Conservation (phyloP, 139 green algal genomes). For the Bryopsis sp. region DNA sequence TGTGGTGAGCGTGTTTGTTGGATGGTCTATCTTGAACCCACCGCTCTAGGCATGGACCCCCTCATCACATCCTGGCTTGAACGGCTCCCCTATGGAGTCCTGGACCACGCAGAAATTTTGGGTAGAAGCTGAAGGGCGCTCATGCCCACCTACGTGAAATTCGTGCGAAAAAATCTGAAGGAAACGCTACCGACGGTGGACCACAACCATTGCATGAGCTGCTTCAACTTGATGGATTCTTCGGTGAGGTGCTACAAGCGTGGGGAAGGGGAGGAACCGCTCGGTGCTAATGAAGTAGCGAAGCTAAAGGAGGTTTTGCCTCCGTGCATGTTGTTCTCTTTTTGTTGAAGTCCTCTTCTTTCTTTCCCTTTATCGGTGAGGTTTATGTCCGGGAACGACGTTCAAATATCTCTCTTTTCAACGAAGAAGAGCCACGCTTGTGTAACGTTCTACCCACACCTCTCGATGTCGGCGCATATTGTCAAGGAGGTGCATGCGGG, state of each 20-base stretch:
- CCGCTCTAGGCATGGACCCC: conserved; percentile 49
- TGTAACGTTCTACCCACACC: no score
- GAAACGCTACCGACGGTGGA: conserved; percentile 66
- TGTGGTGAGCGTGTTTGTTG: no score
- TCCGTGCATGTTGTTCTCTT: conserved; percentile 55
- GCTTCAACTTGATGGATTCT: conserved; percentile 65
- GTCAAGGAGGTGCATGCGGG: no score
- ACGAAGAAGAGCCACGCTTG: no score
- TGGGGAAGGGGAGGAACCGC: conserved; percentile 29
- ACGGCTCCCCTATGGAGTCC: conserved; percentile 30
- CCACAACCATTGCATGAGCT: conserved; percentile 50
- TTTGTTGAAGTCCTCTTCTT: conserved; percentile 73
- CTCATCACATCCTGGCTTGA: conserved; percentile 57
- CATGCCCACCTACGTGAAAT: conserved; percentile 45
- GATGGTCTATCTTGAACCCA: conserved; percentile 81
- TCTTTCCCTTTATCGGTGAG: no score
- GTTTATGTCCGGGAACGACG: no score
- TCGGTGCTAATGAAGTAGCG: conserved; percentile 36
- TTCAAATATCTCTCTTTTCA: no score
- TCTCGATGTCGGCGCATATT: no score
- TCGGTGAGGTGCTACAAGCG: conserved; percentile 35
- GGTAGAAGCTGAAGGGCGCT: conserved; percentile 26
- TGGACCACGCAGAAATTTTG: conserved; percentile 17
- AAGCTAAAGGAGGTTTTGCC: conserved; percentile 33
- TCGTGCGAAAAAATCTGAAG: conserved; percentile 55